phyloP scores from a whole-genome alignment of 2,329 filamentous ascomycete genomes.

The Colletotrichum sublineola region DNA sequence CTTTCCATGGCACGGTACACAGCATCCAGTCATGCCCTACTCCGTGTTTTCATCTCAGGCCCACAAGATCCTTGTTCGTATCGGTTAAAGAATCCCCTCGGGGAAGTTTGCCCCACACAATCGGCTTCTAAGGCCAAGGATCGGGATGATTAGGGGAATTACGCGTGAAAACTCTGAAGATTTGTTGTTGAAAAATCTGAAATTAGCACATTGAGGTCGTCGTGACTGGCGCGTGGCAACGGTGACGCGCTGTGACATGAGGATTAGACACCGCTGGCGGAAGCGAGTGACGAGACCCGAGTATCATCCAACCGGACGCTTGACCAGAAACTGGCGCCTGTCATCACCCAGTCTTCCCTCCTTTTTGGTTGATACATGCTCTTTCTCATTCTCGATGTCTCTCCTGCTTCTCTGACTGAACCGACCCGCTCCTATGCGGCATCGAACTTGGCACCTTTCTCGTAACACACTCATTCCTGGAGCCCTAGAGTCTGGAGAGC shows the following conservation, averaged over 20 bases:
- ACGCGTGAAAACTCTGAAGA: neutral
- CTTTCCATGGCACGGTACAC: neutral
- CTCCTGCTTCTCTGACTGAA: neutral
- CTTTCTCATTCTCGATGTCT: neutral
- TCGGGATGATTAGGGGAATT: constrained; percentile 8
- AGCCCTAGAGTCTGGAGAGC: constrained; percentile 3
- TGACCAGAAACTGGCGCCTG: constrained; percentile 17
- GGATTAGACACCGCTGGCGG: neutral
- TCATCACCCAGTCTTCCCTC: constrained; percentile 2
- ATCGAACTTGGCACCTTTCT: neutral
- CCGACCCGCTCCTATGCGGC: neutral
- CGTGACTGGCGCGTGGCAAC: constrained; percentile 9
- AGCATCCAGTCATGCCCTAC: neutral
- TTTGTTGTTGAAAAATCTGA: constrained; percentile 18
- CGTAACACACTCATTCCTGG: constrained; percentile 4
- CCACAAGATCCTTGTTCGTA: constrained; percentile 13
- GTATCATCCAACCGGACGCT: constrained; percentile 10
- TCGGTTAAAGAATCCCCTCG: constrained; percentile 23
- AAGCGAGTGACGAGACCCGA: neutral
- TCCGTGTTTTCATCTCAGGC: neutral
- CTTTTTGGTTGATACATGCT: constrained; percentile 13
- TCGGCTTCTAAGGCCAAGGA: constrained; percentile 8
- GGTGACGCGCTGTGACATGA: constrained; percentile 1
- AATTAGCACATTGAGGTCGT: constrained; percentile 1
- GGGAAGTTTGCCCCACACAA: constrained; percentile 30